Conservation (phyloP, 1,284 basidiomycete species). For the Pisolithus thermaeus region DNA sequence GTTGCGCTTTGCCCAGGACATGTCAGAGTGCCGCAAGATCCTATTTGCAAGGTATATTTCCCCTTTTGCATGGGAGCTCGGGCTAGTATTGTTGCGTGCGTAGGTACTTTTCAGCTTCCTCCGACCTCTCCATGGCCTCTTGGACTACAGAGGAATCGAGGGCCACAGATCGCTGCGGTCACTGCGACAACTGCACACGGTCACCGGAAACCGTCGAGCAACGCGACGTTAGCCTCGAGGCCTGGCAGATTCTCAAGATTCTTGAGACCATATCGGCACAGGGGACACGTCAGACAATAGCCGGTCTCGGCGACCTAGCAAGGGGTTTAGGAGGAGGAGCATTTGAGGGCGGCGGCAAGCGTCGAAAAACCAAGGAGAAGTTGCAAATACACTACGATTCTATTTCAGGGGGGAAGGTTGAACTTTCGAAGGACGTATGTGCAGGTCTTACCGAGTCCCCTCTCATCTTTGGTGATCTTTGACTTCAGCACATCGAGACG, state of each 20-base stretch:
- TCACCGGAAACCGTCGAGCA: constrained; percentile 43
- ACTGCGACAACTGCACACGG: constrained; percentile 90
- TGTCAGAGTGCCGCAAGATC: constrained; percentile 63
- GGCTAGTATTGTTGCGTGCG: constrained; percentile 6
- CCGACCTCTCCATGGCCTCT: constrained; percentile 61
- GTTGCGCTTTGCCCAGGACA: constrained; percentile 72
- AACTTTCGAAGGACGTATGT: constrained; percentile 62
- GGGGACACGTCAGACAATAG: constrained; percentile 65
- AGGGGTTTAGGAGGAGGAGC: constrained; percentile 62
- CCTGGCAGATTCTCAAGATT: constrained; percentile 74
- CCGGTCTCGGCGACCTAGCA: constrained; percentile 53
- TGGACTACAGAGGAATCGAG: constrained; percentile 65
- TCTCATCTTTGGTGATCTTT: constrained; percentile 1
- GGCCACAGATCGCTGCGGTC: constrained; percentile 65
- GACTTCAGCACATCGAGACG: constrained; percentile 61
- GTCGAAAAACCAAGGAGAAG: constrained; percentile 40
- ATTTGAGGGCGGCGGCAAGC: constrained; percentile 41
- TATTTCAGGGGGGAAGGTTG: constrained; percentile 60
- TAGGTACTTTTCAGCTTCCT: constrained; percentile 78
- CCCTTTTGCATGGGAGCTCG: constrained; percentile 3
- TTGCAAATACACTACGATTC: constrained; percentile 52
- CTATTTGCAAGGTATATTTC: constrained; percentile 57
- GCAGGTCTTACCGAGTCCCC: constrained; percentile 4
- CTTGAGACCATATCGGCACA: constrained; percentile 41
- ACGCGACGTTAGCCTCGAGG: constrained; percentile 63